Evolutionary conservation across 2,329 filamentous ascomycete species (phyloP).

Genomic region (Seiridium cupressi): DNA sequence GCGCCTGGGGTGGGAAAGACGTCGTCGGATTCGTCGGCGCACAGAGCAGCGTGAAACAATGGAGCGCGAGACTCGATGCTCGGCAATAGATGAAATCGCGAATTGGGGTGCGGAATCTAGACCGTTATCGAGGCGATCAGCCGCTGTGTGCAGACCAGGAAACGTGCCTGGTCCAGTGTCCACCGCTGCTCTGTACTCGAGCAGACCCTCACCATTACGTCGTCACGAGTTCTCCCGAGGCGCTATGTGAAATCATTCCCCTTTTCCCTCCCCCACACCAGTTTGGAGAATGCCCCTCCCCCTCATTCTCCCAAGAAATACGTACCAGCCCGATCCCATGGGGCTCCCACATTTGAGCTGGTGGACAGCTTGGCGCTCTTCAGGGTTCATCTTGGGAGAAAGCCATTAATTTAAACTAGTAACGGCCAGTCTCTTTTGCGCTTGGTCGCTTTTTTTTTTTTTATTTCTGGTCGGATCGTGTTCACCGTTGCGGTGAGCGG

Average conservation of each 20-base stretch:
- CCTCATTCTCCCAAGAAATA: background rate
- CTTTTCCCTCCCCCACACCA: background rate
- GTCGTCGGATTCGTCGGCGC: background rate
- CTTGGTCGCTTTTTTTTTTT: too few relatives aligned
- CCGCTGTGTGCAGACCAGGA: background rate
- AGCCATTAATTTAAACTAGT: background rate
- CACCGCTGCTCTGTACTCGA: background rate
- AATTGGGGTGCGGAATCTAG: slow-evolving; percentile 1
- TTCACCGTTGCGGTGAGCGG: background rate
- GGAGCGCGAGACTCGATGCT: background rate
- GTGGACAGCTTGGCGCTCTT: background rate
- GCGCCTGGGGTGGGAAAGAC: too few relatives aligned
- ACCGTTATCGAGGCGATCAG: background rate
- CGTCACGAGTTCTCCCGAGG: slow-evolving; percentile 2
- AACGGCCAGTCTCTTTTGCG: background rate
- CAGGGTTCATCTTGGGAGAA: background rate
- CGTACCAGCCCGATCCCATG: slow-evolving; percentile 1
- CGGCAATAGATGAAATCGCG: slow-evolving; percentile 4
- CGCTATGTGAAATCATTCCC: background rate
- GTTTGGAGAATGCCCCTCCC: slow-evolving; percentile 3
- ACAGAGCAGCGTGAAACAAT: background rate
- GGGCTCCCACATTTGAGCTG: slow-evolving; percentile 4
- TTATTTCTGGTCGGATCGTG: background rate
- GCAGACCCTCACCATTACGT: background rate
- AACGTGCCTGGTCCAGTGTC: background rate